A percentile compares a stretch with the other conserved stretches of the same genome.
Conservation (phyloP, 73 alveolate species). For the Effrenium voratum region DNA sequence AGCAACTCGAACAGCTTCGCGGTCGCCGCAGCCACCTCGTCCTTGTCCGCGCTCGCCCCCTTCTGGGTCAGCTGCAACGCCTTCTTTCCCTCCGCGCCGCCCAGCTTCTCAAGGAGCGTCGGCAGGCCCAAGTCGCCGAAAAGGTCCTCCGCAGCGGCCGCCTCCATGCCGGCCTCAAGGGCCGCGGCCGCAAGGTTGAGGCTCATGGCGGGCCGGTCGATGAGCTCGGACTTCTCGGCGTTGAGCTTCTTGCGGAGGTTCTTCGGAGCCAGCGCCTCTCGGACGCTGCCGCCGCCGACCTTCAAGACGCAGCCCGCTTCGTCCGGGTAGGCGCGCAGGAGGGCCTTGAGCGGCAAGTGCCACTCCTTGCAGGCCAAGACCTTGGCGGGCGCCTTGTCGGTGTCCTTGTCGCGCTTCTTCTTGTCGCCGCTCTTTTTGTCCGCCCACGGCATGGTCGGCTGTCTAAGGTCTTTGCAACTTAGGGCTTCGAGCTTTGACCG, state of each 20-base stretch:
- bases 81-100: not conserved
- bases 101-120: too few species aligned
- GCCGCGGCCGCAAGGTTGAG: conserved; percentile 21
- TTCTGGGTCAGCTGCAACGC: not conserved
- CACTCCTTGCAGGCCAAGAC: not conserved
- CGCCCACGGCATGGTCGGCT: too few species aligned
- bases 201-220: conserved; percentile 24
- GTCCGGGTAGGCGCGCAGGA: conserved; percentile 9
- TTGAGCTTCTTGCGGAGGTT: not conserved
- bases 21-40: not conserved
- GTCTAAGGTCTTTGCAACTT: too few species aligned
- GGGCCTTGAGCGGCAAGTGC: not conserved
- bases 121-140: not conserved
- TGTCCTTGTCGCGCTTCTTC: not conserved
- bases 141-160: not conserved
- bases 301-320: conserved; percentile 19
- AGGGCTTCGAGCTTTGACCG: too few species aligned
- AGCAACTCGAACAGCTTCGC: not conserved
- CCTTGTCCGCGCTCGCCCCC: not conserved
- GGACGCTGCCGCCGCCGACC: not conserved
- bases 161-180: not conserved
- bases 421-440: not conserved
- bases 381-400: not conserved
- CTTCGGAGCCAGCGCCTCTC: not conserved
- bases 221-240: not conserved